A percentile compares a stretch with the other conserved stretches of the same genome.
phyloP scores from a whole-genome alignment of 140 eudicot genomes.

The Erigeron philadelphicus region DNA sequence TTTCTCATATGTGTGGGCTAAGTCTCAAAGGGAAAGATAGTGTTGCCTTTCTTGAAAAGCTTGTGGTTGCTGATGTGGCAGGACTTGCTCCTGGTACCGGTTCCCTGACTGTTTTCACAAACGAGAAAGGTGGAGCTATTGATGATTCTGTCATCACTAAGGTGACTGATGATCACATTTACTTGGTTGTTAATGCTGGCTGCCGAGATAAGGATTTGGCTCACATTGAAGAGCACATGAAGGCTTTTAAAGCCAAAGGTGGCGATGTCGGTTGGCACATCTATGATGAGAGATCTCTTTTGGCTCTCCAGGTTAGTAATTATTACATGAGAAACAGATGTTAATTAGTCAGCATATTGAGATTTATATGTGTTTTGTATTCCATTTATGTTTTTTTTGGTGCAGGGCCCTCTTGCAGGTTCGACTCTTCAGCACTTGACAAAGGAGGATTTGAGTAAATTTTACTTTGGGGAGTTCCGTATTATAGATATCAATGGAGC shows the following conservation, averaged over 20 bases:
- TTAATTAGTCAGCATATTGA: not conserved
- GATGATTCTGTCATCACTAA: conserved; percentile 95
- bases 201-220: conserved; percentile 98
- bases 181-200: conserved; percentile 93
- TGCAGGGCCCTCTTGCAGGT: conserved; percentile 97
- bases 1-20: conserved; percentile 93
- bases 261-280: conserved; percentile 97
- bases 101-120: conserved; percentile 76
- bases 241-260: conserved; percentile 82
- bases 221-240: conserved; percentile 96
- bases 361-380: conserved; percentile 4
- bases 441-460: conserved; percentile 81
- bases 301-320: conserved; percentile 80
- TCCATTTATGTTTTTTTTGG: conserved; percentile 20
- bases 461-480: conserved; percentile 84
- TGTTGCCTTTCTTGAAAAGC: conserved; percentile 78
- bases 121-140: conserved; percentile 95
- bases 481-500: conserved; percentile 73
- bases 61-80: conserved; percentile 87
- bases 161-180: conserved; percentile 86
- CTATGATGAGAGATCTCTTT: conserved; percentile 88
- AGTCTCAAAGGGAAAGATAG: conserved; percentile 91
- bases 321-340: not conserved
- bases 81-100: conserved; percentile 93
- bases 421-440: conserved; percentile 86